Evolutionary conservation across 495 filamentous ascomycete genomes (phyloP), one percentile per base, ranked within the genome.

Genomic region (Penicillium salamii): DNA sequence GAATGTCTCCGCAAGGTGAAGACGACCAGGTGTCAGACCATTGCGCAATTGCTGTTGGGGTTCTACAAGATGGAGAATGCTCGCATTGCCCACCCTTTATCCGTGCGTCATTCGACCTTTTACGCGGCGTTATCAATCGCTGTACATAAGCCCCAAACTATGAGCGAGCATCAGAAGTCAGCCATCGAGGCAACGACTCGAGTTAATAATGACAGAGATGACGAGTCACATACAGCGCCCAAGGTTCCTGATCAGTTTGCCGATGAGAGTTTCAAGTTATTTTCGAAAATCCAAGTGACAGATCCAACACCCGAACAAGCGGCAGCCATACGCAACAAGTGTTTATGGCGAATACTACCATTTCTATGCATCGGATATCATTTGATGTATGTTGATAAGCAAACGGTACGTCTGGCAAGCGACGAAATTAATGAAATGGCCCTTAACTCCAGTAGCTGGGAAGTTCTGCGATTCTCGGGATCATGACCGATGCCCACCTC

Each of bases 401-500:
- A 75, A 55, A 71, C 71, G 17, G 68, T 72, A 59, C 47, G 64
- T 57, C 44, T n/a, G 1, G 17, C 17, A 14, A 6, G 15, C 11
- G 1, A 18, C 29, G 7, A 19, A n/a, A 42, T 31, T 13, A 9
- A 14, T 3, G 17, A 33, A 15, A 3, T 19, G 20, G 38, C 38
- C 1, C 8, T 50, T 37, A 50, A 14, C 14, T 3, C 8, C 7
- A 34, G n/a, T 20, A 72, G 69, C 57, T 72, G 13, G 69, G 71
- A 51, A 75, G 59, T 32, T 75, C 71, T 23, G 61, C 71, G 7
- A 61, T 83, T 35, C 76, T 82, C 60, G 78, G 78, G 2, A 72
- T 81, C 21, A 70, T 73, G 62, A 71, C 65, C 17, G 72, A 74
- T 49, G 70, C 73, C 8, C 57, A 68, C 35, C 55, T 74, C 6